Conservation (phyloP, 2,329 filamentous ascomycete species). For the Trichophyton equinum region DNA sequence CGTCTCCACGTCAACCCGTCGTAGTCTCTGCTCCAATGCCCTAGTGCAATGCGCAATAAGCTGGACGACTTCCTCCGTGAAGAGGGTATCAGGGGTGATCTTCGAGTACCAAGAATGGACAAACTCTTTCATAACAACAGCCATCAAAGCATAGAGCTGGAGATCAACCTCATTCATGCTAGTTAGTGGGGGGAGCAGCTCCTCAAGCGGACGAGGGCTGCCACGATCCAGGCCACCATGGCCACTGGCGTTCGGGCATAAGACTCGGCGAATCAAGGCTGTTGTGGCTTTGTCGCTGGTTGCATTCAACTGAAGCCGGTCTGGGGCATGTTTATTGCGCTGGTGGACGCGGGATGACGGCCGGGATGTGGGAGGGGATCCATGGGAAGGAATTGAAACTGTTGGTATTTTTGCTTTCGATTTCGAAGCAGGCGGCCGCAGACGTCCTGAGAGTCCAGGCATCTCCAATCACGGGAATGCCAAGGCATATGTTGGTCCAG, state of each 20-base stretch:
- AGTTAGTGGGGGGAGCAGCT: conserved; percentile 77
- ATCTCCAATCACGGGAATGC: conserved; percentile 23
- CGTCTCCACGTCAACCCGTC: conserved; percentile 69
- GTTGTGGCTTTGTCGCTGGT: conserved; percentile 68
- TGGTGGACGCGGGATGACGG: conserved; percentile 23
- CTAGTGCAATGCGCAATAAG: conserved; percentile 87
- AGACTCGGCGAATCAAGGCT: conserved; percentile 66
- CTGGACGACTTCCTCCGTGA: conserved; percentile 77
- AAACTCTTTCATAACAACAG: conserved; percentile 79
- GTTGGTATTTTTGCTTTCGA: conserved; percentile 15
- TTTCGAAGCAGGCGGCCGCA: conserved; percentile 23
- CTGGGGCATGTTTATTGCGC: conserved; percentile 13
- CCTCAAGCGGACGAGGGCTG: conserved; percentile 58
- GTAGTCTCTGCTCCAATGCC: conserved; percentile 71
- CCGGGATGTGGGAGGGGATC: conserved; percentile 20
- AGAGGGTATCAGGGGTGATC: conserved; percentile 80
- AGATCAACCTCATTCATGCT: conserved; percentile 89
- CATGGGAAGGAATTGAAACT: conserved; percentile 19
- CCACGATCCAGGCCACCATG: conserved; percentile 40
- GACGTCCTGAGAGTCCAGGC: conserved; percentile 24
- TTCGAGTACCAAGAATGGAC: conserved; percentile 87
- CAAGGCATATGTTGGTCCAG: background rate
- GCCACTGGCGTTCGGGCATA: conserved; percentile 54
- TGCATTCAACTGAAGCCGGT: conserved; percentile 31
- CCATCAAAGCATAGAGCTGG: conserved; percentile 83